A percentile compares a stretch with the other conserved stretches of the same genome.
Conservation (phyloP, 495 filamentous ascomycete species). For the Lasiosphaeris hirsuta region DNA sequence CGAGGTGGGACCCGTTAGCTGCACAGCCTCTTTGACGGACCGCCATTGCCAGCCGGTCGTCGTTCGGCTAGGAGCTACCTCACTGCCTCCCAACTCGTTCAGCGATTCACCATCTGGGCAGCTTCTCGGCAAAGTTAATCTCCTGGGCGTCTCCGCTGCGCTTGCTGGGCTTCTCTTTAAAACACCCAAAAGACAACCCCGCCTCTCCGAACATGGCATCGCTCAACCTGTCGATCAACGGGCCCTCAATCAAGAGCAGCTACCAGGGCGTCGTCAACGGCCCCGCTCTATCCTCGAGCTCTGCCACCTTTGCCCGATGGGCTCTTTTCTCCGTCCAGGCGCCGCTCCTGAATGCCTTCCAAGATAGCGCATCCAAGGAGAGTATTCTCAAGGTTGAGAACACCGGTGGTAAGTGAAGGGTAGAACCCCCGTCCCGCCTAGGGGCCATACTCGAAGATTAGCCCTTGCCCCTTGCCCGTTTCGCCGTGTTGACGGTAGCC, state of each 20-base stretch:
- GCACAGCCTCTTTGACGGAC: too few species aligned
- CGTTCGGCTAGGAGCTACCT: too few species aligned
- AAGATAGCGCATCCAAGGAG: slow-evolving; percentile 79
- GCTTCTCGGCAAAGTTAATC: too few species aligned
- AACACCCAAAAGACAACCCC: neutral
- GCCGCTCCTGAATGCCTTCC: slow-evolving; percentile 86
- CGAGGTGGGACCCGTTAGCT: too few species aligned
- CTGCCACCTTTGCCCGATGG: slow-evolving; percentile 65
- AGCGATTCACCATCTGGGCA: too few species aligned
- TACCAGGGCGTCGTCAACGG: slow-evolving; percentile 86
- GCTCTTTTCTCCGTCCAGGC: slow-evolving; percentile 88
- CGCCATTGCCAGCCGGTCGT: too few species aligned
- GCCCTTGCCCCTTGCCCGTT: neutral
- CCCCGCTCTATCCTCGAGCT: slow-evolving; percentile 58
- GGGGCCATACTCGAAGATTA: neutral
- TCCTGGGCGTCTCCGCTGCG: neutral
- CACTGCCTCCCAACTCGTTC: too few species aligned
- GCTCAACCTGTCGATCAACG: slow-evolving; percentile 86
- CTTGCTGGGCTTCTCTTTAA: too few species aligned
- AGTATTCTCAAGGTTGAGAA: slow-evolving; percentile 91
- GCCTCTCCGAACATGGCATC: slow-evolving; percentile 64
- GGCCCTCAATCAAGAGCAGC: slow-evolving; percentile 85
- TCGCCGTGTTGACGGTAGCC: neutral
- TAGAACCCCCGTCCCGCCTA: neutral
- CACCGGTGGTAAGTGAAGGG: slow-evolving; percentile 66